These are phyloP conservation scores for Coriaria nepalensis DNA, from an alignment of 306 rosid genomes.

Conservation along the genomic window DNA sequence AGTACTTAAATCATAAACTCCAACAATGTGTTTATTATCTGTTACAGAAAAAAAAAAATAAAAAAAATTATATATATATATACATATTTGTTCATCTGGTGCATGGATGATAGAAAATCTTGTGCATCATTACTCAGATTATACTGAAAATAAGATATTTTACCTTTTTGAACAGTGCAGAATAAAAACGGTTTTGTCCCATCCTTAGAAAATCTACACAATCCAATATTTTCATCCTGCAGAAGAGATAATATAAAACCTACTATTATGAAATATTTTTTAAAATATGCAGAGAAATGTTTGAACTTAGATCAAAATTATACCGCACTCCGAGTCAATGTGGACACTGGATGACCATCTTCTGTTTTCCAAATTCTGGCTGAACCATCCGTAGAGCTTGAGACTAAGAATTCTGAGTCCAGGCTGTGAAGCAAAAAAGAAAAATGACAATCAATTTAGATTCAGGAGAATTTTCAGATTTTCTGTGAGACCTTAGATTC, in stretches of 20 bases:
- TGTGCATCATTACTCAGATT: too few species aligned
- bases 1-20: conserved; percentile 79
- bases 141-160: not conserved
- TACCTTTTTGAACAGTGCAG: conserved; percentile 71
- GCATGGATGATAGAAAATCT: too few species aligned
- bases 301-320: not conserved
- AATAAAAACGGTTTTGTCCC: conserved; percentile 91
- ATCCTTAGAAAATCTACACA: conserved; percentile 89
- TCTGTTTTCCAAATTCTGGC: conserved; percentile 80
- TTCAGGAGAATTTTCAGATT: conserved; percentile 14
- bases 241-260: not conserved
- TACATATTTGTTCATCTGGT: too few species aligned
- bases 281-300: too few species aligned
- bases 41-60: conserved; percentile 13
- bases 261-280: not conserved
- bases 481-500: conserved; percentile 4
- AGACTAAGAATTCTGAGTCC: conserved; percentile 78
- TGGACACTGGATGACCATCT: conserved; percentile 75
- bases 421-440: conserved; percentile 37
- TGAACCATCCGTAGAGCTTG: conserved; percentile 82
- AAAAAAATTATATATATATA: too few species aligned
- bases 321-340: conserved; percentile 68
- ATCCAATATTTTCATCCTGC: conserved; percentile 84
- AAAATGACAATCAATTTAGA: conserved; percentile 12
- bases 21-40: conserved; percentile 55